A percentile compares a stretch with the other conserved stretches of the same genome.
These are phyloP conservation scores for Papilionanthe hybrid DNA, from an alignment of 116 monocot genomes.

Conservation along the genomic window DNA sequence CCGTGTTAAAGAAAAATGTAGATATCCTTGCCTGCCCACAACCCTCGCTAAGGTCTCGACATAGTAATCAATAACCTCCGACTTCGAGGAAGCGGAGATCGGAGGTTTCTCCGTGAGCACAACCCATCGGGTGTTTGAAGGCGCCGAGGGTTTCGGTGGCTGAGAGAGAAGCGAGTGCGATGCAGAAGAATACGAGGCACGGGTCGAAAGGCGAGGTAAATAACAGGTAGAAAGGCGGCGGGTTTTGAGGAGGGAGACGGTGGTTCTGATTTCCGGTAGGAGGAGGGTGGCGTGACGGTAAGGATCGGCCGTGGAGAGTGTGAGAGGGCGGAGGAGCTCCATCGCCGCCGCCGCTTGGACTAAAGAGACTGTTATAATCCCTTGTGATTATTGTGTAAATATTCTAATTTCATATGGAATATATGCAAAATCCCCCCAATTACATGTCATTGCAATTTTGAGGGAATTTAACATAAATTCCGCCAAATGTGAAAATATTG, in stretches of 20 bases:
- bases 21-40: slow-evolving; percentile 42
- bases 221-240: neutral
- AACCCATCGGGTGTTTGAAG: slow-evolving; percentile 32
- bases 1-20: neutral
- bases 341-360: slow-evolving; percentile 14
- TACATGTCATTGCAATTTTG: too few species aligned
- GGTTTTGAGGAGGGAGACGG: slow-evolving; percentile 7
- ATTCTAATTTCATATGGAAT: too few species aligned
- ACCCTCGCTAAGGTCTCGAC: slow-evolving; percentile 62
- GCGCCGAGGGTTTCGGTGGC: neutral
- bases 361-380: neutral
- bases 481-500: too few species aligned
- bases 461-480: too few species aligned
- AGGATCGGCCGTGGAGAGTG: neutral
- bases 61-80: slow-evolving; percentile 65
- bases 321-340: slow-evolving; percentile 12
- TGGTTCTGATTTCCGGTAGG: neutral
- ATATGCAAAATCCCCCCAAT: too few species aligned
- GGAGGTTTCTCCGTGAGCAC: slow-evolving; percentile 57
- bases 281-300: neutral
- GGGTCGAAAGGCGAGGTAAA: neutral
- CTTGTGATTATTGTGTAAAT: too few species aligned
- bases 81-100: slow-evolving; percentile 23
- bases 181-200: neutral
- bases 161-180: neutral